A percentile compares a stretch with the other conserved stretches of the same genome.
Evolutionary conservation across 192 early-diverging fungal genomes (phyloP).

Genomic region (Irineochytrium annulatum): DNA sequence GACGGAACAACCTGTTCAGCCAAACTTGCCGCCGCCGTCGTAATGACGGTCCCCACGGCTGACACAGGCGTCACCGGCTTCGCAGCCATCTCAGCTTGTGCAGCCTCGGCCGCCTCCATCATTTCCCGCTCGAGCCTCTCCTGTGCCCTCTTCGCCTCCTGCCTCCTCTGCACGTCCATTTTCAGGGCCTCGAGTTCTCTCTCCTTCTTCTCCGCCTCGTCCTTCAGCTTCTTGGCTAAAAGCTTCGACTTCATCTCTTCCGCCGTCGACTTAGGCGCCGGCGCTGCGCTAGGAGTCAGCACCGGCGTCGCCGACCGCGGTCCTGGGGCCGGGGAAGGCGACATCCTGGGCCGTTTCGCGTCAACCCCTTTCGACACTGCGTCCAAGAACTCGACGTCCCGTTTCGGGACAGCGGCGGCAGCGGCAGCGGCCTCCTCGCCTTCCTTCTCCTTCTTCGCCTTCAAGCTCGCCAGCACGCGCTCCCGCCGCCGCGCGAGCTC

Average conservation of each 20-base stretch:
- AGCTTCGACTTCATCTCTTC: not conserved
- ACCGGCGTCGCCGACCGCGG: not conserved
- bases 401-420: too few relatives aligned
- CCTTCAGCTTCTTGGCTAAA: not conserved
- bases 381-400: too few relatives aligned
- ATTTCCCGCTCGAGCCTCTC: slow-evolving; percentile 1
- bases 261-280: not conserved
- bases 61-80: too few relatives aligned
- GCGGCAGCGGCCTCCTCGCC: too few relatives aligned
- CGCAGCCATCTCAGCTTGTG: too few relatives aligned
- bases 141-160: slow-evolving; percentile 1
- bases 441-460: not conserved
- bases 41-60: too few relatives aligned
- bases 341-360: too few relatives aligned
- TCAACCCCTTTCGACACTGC: too few relatives aligned
- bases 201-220: not conserved
- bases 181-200: not conserved
- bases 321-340: too few relatives aligned
- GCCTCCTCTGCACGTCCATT: not conserved
- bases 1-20: too few relatives aligned
- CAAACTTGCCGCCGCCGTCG: too few relatives aligned
- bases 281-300: not conserved
- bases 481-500: not conserved
- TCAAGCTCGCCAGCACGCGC: not conserved
- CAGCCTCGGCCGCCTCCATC: too few relatives aligned